Base-by-base conservation (phyloP, 2,329 filamentous ascomycete genomes). In the Pezicula carpinea region DNA sequence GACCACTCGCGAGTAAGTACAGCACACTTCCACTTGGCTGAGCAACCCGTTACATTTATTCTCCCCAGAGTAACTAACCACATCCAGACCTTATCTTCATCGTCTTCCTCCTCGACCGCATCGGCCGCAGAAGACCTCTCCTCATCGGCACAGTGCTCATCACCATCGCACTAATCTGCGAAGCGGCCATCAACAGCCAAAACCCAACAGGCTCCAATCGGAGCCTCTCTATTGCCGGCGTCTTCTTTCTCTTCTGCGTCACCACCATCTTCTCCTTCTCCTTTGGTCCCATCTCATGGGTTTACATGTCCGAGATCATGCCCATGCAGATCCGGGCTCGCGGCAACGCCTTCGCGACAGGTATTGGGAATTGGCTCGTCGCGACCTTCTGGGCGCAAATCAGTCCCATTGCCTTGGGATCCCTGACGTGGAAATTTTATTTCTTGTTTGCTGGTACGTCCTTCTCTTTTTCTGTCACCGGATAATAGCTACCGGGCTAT, bases 231-330 rank as follows among this genome's bases (percentile, higher is more conserved):
- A 81, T 77, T 76, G 76, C 70, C 4, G 76, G 75, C 1, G 74
- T 81, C 1, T 74, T 75, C 1, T 75, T 81, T 1, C 74, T 81
- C 1, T 74, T 75, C 1, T 75, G 80, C 50, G 64, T 81, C 47
- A 66, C 66, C 50, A 60, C 56, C 2, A 40, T 51, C 48, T 66
- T 67, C 50, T 61, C 56, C 2, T 45, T 53, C 33, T 60, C 59
- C 50, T 80, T 76, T 70, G 74, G 74, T 15, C 75, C 69, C 1
- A 71, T 81, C 0, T 77, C 78, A 1, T 81, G 78, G 78, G 73
- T 78, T 39, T 64, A 81, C 42, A 74, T 79, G 1, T 68, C 76
- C 2, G 78, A 82, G 57, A 75, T 85, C 19, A 84, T 80, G 68
- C 78, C 77, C 3, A 64, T 82, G 0, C 74, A 71, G 13, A 78